Conservation (phyloP, 768 basidiomycete genomes). For the Coprinopsis cinerea region DNA sequence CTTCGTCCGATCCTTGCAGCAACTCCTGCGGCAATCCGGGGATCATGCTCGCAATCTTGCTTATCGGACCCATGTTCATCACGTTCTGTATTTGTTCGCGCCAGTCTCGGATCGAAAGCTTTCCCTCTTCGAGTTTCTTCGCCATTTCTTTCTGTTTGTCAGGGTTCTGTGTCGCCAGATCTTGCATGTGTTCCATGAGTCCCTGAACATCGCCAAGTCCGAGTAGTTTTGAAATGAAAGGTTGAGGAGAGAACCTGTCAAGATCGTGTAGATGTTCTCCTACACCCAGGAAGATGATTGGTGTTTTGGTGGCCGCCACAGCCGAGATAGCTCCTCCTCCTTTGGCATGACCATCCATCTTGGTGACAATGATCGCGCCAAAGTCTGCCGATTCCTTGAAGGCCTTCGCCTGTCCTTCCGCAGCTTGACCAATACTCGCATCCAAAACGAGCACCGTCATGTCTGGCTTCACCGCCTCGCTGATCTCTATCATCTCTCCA, state of each 20-base stretch:
- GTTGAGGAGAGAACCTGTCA: conserved; percentile 91
- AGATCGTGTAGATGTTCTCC: conserved; percentile 98
- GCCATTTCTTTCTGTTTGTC: conserved; percentile 98
- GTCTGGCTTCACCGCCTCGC: conserved; percentile 87
- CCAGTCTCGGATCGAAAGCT: conserved; percentile 96
- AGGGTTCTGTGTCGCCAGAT: conserved; percentile 86
- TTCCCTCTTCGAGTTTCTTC: conserved; percentile 96
- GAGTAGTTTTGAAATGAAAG: conserved; percentile 94
- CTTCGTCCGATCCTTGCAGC: conserved; percentile 90
- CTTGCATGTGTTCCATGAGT: conserved; percentile 98
- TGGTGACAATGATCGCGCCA: conserved; percentile 98
- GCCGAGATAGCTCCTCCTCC: conserved; percentile 99
- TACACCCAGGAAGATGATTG: conserved; percentile 97
- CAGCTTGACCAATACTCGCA: conserved; percentile 98
- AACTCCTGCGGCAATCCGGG: conserved; percentile 92
- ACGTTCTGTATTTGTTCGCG: conserved; percentile 95
- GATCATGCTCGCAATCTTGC: conserved; percentile 98
- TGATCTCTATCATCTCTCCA: conserved; percentile 96
- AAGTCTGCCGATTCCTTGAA: conserved; percentile 99
- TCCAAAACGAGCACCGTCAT: conserved; percentile 96
- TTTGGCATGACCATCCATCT: conserved; percentile 99
- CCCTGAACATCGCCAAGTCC: conserved; percentile 97
- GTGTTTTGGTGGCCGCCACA: conserved; percentile 97
- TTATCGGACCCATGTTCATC: conserved; percentile 99
- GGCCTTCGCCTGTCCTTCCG: conserved; percentile 91